These are phyloP conservation scores for Pulveroboletus sp. DNA, from an alignment of 768 basidiomycete genomes.

Conservation along the genomic window DNA sequence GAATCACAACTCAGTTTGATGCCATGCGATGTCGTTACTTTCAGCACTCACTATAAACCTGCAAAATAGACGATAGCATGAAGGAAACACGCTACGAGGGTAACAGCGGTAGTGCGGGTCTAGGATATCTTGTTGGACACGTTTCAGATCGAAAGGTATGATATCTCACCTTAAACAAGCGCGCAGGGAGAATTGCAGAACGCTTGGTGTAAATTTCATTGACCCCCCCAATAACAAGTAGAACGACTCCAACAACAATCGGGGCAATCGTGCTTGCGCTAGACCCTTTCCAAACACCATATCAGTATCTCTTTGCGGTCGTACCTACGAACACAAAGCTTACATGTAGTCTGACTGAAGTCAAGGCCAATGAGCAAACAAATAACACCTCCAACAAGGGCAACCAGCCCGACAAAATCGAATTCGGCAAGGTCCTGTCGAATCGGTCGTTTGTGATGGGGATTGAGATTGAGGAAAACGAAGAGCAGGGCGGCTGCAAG, in stretches of 20 bases:
- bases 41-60: constrained; percentile 28
- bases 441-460: constrained; percentile 56
- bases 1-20: neutral
- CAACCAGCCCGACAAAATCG: constrained; percentile 64
- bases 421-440: constrained; percentile 60
- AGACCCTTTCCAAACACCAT: constrained; percentile 42
- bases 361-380: constrained; percentile 71
- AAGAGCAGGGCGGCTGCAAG: constrained; percentile 59
- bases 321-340: constrained; percentile 27
- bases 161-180: constrained; percentile 59
- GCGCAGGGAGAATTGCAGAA: constrained; percentile 69
- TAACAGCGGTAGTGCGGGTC: constrained; percentile 67
- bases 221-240: constrained; percentile 48
- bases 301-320: no score
- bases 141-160: neutral
- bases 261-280: constrained; percentile 56
- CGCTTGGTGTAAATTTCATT: constrained; percentile 61
- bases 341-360: constrained; percentile 63
- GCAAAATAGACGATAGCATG: constrained; percentile 64
- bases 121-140: constrained; percentile 19
- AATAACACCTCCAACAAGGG: constrained; percentile 62
- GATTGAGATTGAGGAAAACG: constrained; percentile 77
- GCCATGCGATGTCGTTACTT: no score
- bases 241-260: constrained; percentile 51
- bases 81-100: constrained; percentile 55